These are phyloP conservation scores for Trichoderma sp. DNA, from an alignment of 2,329 filamentous ascomycete genomes.

Conservation along the genomic window DNA sequence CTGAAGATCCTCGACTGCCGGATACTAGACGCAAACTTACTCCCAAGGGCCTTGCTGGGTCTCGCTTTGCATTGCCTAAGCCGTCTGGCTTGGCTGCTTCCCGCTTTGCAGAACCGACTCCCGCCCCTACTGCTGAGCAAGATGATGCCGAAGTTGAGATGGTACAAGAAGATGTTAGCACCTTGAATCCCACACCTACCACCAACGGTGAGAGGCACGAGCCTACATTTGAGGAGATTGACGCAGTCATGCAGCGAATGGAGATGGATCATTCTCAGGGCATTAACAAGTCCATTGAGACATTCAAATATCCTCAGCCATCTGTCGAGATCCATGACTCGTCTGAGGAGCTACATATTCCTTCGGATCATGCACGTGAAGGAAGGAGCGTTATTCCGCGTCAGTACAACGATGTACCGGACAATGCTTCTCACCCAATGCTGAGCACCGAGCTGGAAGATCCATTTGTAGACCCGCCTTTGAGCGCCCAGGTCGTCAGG, in stretches of 20 bases:
- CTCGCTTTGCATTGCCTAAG: conserved; percentile 49
- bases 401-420: conserved; percentile 48
- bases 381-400: conserved; percentile 71
- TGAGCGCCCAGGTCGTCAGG: conserved; percentile 49
- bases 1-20: conserved; percentile 26
- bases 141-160: conserved; percentile 29
- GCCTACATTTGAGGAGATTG: conserved; percentile 77
- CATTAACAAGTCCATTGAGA: conserved; percentile 60
- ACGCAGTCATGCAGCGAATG: conserved; percentile 86
- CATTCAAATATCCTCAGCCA: conserved; percentile 42
- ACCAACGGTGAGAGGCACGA: conserved; percentile 24
- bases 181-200: conserved; percentile 19
- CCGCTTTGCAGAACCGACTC: conserved; percentile 44
- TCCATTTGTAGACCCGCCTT: conserved; percentile 56
- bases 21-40: conserved; percentile 33
- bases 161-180: conserved; percentile 29
- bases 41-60: conserved; percentile 41
- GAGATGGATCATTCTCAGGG: conserved; percentile 70
- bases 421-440: conserved; percentile 46
- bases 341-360: conserved; percentile 52
- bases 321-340: conserved; percentile 41
- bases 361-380: conserved; percentile 59
- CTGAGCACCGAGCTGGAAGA: conserved; percentile 59
- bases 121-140: conserved; percentile 20
- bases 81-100: conserved; percentile 44